These are phyloP conservation scores for Sonneratia caseolaris DNA, from an alignment of 345 rosid species.

Conservation along the genomic window DNA sequence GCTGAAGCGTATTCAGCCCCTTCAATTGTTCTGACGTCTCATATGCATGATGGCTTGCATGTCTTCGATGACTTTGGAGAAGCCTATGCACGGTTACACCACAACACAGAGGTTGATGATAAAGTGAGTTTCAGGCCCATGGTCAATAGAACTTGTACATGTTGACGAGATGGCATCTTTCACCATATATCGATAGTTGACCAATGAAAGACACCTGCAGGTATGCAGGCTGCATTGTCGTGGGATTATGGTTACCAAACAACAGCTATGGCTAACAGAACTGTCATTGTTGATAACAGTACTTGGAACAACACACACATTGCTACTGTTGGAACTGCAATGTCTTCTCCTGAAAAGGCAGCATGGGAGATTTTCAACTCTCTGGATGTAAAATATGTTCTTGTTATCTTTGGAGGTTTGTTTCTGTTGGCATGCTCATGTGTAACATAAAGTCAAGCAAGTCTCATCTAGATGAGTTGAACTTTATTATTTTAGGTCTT, in stretches of 20 bases:
- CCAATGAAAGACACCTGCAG: not conserved
- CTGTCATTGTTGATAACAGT: slow-evolving; percentile 95
- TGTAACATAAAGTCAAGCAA: not conserved
- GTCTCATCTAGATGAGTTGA: slow-evolving; percentile 20
- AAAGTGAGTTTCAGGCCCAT: slow-evolving; percentile 40
- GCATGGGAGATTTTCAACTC: slow-evolving; percentile 98
- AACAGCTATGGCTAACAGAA: slow-evolving; percentile 98
- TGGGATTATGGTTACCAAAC: slow-evolving; percentile 99
- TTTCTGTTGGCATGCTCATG: slow-evolving; percentile 12
- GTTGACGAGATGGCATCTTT: no score
- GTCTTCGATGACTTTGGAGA: slow-evolving; percentile 99
- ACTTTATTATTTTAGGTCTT: slow-evolving; percentile 45
- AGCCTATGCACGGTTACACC: slow-evolving; percentile 91
- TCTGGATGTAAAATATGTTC: slow-evolving; percentile 95
- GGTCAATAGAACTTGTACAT: no score
- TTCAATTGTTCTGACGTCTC: slow-evolving; percentile 84
- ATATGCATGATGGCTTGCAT: slow-evolving; percentile 65
- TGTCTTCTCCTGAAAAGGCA: slow-evolving; percentile 99
- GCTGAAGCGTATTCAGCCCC: slow-evolving; percentile 99
- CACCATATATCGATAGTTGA: no score
- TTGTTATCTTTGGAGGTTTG: slow-evolving; percentile 97
- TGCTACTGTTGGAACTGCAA: slow-evolving; percentile 99
- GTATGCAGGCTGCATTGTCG: slow-evolving; percentile 89
- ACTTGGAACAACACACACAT: slow-evolving; percentile 99
- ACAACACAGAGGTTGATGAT: slow-evolving; percentile 96